Percentiles rank a stretch among this genome's conserved stretches.
Conservation (phyloP, 768 basidiomycete species). For the Gloeophyllum trabeum region DNA sequence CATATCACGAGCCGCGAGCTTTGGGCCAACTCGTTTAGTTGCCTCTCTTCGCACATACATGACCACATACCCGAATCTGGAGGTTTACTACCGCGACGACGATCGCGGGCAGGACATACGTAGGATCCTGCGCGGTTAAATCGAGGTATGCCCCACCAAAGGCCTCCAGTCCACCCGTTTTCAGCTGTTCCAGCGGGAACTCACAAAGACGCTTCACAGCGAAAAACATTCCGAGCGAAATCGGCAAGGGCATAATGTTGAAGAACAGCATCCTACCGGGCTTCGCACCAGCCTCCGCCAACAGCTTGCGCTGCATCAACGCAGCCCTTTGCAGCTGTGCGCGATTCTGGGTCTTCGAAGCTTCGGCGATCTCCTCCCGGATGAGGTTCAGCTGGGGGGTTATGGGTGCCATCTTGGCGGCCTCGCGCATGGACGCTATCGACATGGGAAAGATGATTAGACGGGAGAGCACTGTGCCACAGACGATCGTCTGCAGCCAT, state of each 20-base stretch:
- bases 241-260: constrained; percentile 60
- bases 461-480: constrained; percentile 52
- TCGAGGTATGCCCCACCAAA: constrained; percentile 42
- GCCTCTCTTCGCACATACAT: neutral
- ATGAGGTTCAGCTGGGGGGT: constrained; percentile 46
- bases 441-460: constrained; percentile 47
- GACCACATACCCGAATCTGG: constrained; percentile 51
- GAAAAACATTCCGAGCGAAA: constrained; percentile 78
- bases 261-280: constrained; percentile 40
- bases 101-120: constrained; percentile 56
- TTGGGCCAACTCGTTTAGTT: constrained; percentile 11
- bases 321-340: constrained; percentile 29
- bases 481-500: constrained; percentile 79
- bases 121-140: constrained; percentile 70
- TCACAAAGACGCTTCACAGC: constrained; percentile 62
- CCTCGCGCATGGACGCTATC: constrained; percentile 42
- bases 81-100: constrained; percentile 49
- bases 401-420: constrained; percentile 48
- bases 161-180: constrained; percentile 7
- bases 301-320: constrained; percentile 38
- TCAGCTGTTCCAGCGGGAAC: constrained; percentile 63
- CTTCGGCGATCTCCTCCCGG: constrained; percentile 32
- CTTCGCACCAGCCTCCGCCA: constrained; percentile 55
- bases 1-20: constrained; percentile 45
- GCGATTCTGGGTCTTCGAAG: constrained; percentile 22